phyloP scores from a whole-genome alignment of 768 basidiomycete genomes.

The Tylopilus intermedius region DNA sequence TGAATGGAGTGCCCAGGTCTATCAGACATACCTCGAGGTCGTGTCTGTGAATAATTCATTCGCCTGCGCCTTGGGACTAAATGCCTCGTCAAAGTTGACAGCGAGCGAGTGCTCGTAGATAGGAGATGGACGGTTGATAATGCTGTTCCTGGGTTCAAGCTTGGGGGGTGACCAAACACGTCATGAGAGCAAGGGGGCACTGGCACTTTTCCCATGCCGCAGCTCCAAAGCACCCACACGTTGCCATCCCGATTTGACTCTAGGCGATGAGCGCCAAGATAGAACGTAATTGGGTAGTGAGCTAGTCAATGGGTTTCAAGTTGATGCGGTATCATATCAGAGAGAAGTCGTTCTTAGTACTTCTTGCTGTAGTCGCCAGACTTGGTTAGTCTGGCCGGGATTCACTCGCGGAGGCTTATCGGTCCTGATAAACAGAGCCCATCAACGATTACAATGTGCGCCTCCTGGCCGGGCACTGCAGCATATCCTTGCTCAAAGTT shows the following conservation, averaged over 20 bases:
- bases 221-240: not conserved
- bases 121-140: not conserved
- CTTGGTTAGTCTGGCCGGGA: too few species aligned
- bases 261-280: not conserved
- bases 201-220: not conserved
- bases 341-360: not conserved
- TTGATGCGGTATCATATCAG: not conserved
- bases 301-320: not conserved
- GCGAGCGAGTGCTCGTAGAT: not conserved
- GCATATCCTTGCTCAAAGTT: too few species aligned
- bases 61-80: not conserved
- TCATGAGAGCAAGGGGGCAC: not conserved
- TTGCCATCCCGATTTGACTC: not conserved
- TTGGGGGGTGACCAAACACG: not conserved
- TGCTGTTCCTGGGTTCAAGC: not conserved
- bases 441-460: too few species aligned
- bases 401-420: too few species aligned
- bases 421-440: too few species aligned
- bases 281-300: not conserved
- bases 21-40: constrained; percentile 11
- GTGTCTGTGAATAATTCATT: constrained; percentile 12
- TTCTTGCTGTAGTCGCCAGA: not conserved
- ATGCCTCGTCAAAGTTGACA: not conserved
- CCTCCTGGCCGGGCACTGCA: too few species aligned
- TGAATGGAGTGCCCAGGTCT: not conserved